A percentile compares a stretch with the other conserved stretches of the same genome.
phyloP scores from a whole-genome alignment of 1,139 yeast genomes.

The Pichia sp. region DNA sequence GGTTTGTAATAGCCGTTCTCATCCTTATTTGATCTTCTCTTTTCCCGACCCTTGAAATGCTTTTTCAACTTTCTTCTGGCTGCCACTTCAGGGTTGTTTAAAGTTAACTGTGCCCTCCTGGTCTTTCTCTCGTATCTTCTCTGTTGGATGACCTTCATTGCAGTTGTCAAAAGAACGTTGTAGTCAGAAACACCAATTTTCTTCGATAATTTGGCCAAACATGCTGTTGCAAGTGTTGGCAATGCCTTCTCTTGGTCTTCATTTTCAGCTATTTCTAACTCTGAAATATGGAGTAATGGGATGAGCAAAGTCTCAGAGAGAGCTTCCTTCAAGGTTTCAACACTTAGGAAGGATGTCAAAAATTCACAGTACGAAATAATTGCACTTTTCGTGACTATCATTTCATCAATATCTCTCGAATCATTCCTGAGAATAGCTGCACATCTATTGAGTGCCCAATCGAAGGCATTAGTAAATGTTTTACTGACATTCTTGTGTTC shows the following conservation, averaged over 20 bases:
- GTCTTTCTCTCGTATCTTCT: conserved; percentile 75
- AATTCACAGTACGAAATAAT: conserved; percentile 49
- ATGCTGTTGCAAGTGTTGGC: conserved; percentile 59
- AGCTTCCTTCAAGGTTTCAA: conserved; percentile 37
- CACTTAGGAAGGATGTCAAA: conserved; percentile 44
- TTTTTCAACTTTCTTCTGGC: conserved; percentile 74
- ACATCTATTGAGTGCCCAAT: conserved; percentile 59
- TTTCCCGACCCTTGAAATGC: conserved; percentile 71
- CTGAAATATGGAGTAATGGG: conserved; percentile 57
- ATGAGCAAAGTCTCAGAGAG: conserved; percentile 42
- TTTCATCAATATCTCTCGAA: conserved; percentile 45
- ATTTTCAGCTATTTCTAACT: conserved; percentile 41
- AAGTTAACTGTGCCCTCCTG: conserved; percentile 71
- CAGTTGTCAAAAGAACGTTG: conserved; percentile 59
- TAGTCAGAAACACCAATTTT: conserved; percentile 74
- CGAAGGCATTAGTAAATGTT: conserved; percentile 44
- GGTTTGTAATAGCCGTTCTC: conserved; percentile 72
- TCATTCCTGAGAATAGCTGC: conserved; percentile 67
- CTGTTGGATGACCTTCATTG: conserved; percentile 53
- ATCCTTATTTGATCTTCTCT: conserved; percentile 69
- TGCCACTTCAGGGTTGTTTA: conserved; percentile 74
- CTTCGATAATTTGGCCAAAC: conserved; percentile 62
- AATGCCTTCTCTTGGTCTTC: conserved; percentile 44
- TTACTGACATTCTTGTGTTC: conserved; percentile 20
- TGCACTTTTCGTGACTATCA: conserved; percentile 59